These are phyloP conservation scores for Rhazya stricta DNA, from an alignment of 257 asterid species.

Conservation along the genomic window DNA sequence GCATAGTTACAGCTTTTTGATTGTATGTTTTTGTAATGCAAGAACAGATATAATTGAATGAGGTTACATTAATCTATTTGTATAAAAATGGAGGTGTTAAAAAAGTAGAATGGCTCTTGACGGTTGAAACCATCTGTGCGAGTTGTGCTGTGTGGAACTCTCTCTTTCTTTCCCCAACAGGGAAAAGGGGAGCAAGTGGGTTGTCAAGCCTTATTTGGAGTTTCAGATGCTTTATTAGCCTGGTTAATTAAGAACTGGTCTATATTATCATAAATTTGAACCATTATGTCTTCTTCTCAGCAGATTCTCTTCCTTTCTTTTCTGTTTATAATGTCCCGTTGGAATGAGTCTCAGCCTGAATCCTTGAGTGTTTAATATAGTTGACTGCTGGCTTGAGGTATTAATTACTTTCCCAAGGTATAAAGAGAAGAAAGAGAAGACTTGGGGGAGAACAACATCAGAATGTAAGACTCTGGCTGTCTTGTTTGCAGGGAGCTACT, in stretches of 20 bases:
- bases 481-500: background rate
- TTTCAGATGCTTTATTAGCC: background rate
- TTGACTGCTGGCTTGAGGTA: background rate
- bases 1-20: background rate
- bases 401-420: background rate
- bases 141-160: background rate
- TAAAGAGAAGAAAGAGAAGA: background rate
- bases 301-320: background rate
- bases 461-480: background rate
- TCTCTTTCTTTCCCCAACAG: background rate
- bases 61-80: background rate
- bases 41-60: background rate
- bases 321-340: background rate
- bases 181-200: background rate
- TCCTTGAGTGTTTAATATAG: background rate
- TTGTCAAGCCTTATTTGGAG: background rate
- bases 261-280: background rate
- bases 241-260: background rate
- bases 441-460: background rate
- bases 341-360: background rate
- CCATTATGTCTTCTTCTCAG: background rate
- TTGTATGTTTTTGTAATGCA: background rate
- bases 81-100: background rate
- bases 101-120: background rate
- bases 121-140: background rate